Base-by-base conservation (phyloP, 768 basidiomycete species). In the Albatrellus ellisii region DNA sequence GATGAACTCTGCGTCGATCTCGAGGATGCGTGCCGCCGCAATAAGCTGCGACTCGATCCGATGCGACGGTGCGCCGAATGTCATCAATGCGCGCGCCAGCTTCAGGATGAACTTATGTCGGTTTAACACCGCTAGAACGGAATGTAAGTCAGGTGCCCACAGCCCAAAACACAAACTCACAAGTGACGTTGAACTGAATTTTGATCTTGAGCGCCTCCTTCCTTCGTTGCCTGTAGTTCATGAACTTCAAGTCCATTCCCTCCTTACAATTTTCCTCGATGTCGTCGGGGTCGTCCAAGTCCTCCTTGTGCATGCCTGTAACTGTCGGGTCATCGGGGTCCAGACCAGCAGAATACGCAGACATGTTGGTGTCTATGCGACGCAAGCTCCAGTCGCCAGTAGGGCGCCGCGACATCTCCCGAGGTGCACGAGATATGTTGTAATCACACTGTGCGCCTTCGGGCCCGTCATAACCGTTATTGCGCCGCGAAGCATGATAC, bases 41-140 rank as follows among this genome's bases (percentile, higher is more conserved):
- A 81, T 68, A 29, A 95, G 75, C 57, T 94, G 90, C 2, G 87
- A 80, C 59, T 92, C 89, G 44, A 95, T 83, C 20, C 91, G 77
- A 62, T 95, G 91, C 17, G 86, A 87, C 1, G 89, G 88, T n/a
- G 89, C 86, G 6, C 89, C 88, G 54, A 85, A 90, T 11, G 78
- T 78, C 84, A 95, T 89, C 31, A 94, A 66, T 12, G 86, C 77
- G 44, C 79, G 72, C 11, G 88, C 86, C 17, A 94, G 72, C 54
- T 77, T 87, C 54, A 89, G 70, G 26, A 94, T 61, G 62, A 92
- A 95, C 40, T 76, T 75, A 49, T 91, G 88, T 45, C 90, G 70
- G 45, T 81, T 72, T 32, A 81, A 59, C 56, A 89, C 75, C 9
- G 84, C 89, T 77, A 60, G 57, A 41, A 42, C 26, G 32, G 45